Evolutionary conservation across 371 early-diverging fungal genomes (phyloP).

Genomic region (Funneliformis caledonium): DNA sequence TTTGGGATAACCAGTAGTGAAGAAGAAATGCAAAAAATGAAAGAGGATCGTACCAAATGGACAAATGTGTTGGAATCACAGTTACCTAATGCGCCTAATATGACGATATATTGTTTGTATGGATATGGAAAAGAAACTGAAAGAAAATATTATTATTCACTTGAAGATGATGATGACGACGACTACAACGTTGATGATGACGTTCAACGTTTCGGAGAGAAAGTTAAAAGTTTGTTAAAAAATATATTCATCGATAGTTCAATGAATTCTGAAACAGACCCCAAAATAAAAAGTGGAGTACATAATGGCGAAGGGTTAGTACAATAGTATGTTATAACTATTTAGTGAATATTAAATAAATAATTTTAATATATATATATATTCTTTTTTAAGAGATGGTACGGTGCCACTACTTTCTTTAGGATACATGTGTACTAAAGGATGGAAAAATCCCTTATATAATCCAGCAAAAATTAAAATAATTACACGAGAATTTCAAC

Average conservation of each 20-base stretch:
- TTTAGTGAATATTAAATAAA: neutral
- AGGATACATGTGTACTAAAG: conserved; percentile 92
- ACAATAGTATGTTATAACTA: neutral
- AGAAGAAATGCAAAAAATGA: conserved; percentile 43
- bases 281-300: conserved; percentile 60
- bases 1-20: conserved; percentile 63
- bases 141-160: conserved; percentile 73
- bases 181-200: conserved; percentile 45
- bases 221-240: conserved; percentile 2
- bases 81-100: conserved; percentile 79
- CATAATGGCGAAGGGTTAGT: conserved; percentile 59
- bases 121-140: conserved; percentile 84
- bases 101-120: conserved; percentile 86
- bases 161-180: conserved; percentile 45
- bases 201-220: conserved; percentile 33
- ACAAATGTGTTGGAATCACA: conserved; percentile 84
- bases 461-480: conserved; percentile 84
- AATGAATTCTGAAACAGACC: conserved; percentile 46
- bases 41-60: conserved; percentile 73
- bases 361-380: neutral
- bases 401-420: conserved; percentile 89
- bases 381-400: conserved; percentile 72
- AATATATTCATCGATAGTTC: conserved; percentile 51
- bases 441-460: conserved; percentile 83
- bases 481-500: conserved; percentile 78